Conservation (phyloP, 2,329 filamentous ascomycete species). For the Chaetothyriales sp. region DNA sequence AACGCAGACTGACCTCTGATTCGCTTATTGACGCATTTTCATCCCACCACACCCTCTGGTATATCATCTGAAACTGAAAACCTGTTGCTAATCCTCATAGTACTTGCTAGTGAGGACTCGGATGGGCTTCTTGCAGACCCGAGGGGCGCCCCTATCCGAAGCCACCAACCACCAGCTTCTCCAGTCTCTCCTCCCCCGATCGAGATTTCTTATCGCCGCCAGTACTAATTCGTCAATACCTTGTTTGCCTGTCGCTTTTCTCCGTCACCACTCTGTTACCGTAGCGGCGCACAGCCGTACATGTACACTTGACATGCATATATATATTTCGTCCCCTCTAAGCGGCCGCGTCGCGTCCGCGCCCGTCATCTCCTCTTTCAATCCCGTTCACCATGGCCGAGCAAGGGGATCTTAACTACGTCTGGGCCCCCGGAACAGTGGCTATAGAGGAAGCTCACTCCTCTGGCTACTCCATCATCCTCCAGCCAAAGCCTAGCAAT, state of each 20-base stretch:
- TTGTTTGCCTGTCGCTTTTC: not conserved
- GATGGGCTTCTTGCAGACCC: too few species aligned
- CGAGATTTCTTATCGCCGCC: not conserved
- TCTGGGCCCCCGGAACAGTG: constrained; percentile 2
- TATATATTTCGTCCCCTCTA: not conserved
- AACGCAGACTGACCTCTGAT: too few species aligned
- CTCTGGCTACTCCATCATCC: constrained; percentile 3
- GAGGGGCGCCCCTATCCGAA: too few species aligned
- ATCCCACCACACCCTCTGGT: too few species aligned
- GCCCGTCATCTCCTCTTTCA: not conserved
- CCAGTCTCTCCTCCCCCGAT: not conserved
- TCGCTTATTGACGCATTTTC: too few species aligned
- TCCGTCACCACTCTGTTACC: not conserved
- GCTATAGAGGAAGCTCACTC: constrained; percentile 3
- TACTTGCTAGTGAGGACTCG: too few species aligned
- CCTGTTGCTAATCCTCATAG: too few species aligned
- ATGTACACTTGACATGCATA: not conserved
- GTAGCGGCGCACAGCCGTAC: not conserved
- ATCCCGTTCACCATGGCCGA: not conserved
- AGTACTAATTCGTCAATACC: not conserved
- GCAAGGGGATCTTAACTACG: not conserved
- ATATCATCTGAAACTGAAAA: too few species aligned
- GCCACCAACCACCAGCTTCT: not conserved
- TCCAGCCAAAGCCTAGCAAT: constrained; percentile 17
- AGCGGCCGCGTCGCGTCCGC: not conserved